phyloP scores from a whole-genome alignment of 2,329 filamentous ascomycete species.

The Pseudohalonectria lignicola region DNA sequence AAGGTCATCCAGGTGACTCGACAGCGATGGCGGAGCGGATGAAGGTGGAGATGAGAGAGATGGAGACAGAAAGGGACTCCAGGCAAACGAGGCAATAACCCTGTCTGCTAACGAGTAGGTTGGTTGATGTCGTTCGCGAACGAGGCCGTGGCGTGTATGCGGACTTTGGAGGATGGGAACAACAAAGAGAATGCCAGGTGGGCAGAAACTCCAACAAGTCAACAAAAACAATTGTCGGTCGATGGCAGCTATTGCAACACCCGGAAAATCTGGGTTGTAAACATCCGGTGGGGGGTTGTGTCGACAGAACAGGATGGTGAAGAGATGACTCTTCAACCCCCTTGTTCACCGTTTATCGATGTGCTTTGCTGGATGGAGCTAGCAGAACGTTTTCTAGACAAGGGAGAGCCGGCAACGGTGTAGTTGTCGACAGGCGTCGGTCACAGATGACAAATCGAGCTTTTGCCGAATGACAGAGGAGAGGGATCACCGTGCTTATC shows the following conservation, averaged over 20 bases:
- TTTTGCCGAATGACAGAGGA: too few species aligned
- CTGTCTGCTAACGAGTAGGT: not conserved
- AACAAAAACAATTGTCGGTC: not conserved
- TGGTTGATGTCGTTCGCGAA: too few species aligned
- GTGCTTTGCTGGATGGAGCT: slow-evolving; percentile 11
- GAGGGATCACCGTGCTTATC: too few species aligned
- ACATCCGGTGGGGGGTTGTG: slow-evolving; percentile 24
- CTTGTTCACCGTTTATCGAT: slow-evolving; percentile 22
- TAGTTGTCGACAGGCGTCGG: not conserved
- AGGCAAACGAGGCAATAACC: not conserved
- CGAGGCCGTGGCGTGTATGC: too few species aligned
- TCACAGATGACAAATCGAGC: too few species aligned
- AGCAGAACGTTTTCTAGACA: not conserved
- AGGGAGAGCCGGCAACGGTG: not conserved
- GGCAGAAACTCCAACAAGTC: slow-evolving; percentile 11
- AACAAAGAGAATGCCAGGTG: slow-evolving; percentile 7
- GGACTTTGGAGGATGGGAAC: slow-evolving; percentile 1
- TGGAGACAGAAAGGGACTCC: not conserved
- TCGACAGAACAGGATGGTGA: slow-evolving; percentile 29
- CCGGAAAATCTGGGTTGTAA: slow-evolving; percentile 23
- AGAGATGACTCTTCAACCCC: slow-evolving; percentile 36
- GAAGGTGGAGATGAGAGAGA: not conserved
- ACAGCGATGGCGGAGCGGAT: not conserved
- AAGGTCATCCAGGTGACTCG: not conserved
- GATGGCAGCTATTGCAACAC: slow-evolving; percentile 23